phyloP scores from a whole-genome alignment of 345 rosid species.

The Bruguiera gymnorhiza region DNA sequence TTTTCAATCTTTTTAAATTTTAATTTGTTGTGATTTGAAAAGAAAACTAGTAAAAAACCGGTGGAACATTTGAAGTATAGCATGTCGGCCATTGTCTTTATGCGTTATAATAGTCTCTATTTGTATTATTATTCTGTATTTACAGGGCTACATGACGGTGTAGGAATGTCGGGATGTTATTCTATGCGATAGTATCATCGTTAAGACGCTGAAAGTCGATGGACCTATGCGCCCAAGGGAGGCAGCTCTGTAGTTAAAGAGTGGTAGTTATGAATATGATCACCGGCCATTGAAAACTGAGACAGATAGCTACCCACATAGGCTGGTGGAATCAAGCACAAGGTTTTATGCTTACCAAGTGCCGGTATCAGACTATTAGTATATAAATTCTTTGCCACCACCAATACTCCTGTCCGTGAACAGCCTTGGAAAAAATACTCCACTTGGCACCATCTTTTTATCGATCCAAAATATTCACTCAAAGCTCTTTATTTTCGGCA shows the following conservation, averaged over 20 bases:
- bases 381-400: slow-evolving; percentile 24
- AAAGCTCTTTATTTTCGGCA: slow-evolving; percentile 17
- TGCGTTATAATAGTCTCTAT: neutral
- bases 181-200: neutral
- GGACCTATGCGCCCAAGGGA: slow-evolving; percentile 10
- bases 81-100: slow-evolving; percentile 15
- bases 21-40: slow-evolving; percentile 4
- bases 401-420: slow-evolving; percentile 52
- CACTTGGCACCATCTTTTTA: slow-evolving; percentile 13
- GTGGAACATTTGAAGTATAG: slow-evolving; percentile 1
- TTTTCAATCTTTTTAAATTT: neutral
- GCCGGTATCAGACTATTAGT: slow-evolving; percentile 19
- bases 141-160: no score
- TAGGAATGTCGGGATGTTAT: neutral
- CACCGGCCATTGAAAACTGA: slow-evolving; percentile 18
- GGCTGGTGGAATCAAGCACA: slow-evolving; percentile 24
- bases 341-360: slow-evolving; percentile 24
- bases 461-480: slow-evolving; percentile 55
- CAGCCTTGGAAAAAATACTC: slow-evolving; percentile 11
- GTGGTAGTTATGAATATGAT: slow-evolving; percentile 14
- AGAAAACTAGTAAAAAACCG: neutral
- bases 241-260: slow-evolving; percentile 3
- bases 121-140: neutral
- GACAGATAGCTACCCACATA: slow-evolving; percentile 28
- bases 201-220: slow-evolving; percentile 18